A percentile compares a stretch with the other conserved stretches of the same genome.
Evolutionary conservation across 192 early-diverging fungal genomes (phyloP).

Genomic region (Coemansia aciculifera): DNA sequence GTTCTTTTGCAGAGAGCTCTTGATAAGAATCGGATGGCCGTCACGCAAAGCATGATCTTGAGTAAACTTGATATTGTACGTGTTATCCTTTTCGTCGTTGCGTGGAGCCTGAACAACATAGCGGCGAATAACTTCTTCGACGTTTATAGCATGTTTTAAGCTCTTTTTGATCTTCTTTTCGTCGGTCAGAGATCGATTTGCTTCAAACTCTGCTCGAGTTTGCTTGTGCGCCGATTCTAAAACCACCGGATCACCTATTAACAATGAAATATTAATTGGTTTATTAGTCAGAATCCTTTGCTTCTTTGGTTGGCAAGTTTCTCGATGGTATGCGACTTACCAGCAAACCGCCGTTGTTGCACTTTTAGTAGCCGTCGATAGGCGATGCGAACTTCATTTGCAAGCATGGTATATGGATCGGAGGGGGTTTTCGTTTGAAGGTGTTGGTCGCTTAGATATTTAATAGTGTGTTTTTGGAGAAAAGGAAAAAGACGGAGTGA

Average conservation of each 20-base stretch:
- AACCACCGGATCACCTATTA: slow-evolving; percentile 18
- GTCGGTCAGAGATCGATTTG: slow-evolving; percentile 20
- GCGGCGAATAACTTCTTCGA: slow-evolving; percentile 45
- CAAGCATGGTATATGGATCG: slow-evolving; percentile 15
- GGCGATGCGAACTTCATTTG: slow-evolving; percentile 29
- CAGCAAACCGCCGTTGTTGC: slow-evolving; percentile 36
- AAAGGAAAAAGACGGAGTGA: neutral
- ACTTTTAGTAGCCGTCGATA: slow-evolving; percentile 41
- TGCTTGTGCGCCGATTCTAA: slow-evolving; percentile 32
- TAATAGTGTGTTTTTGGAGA: neutral
- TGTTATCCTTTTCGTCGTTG: slow-evolving; percentile 28
- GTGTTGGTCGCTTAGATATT: neutral
- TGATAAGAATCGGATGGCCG: slow-evolving; percentile 45
- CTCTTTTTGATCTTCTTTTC: slow-evolving; percentile 44
- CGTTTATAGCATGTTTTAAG: slow-evolving; percentile 37
- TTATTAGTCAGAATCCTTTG: neutral
- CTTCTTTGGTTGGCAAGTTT: neutral
- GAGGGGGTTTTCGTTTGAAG: neutral
- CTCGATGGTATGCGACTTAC: slow-evolving; percentile 3
- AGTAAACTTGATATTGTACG: slow-evolving; percentile 40
- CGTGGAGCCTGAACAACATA: slow-evolving; percentile 51
- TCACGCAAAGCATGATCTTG: slow-evolving; percentile 47
- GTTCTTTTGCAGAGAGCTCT: slow-evolving; percentile 36
- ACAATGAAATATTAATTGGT: neutral
- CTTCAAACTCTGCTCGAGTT: slow-evolving; percentile 47